Conservation (phyloP, 352 stramenopile genomes). For the Phytophthora pistaciae region DNA sequence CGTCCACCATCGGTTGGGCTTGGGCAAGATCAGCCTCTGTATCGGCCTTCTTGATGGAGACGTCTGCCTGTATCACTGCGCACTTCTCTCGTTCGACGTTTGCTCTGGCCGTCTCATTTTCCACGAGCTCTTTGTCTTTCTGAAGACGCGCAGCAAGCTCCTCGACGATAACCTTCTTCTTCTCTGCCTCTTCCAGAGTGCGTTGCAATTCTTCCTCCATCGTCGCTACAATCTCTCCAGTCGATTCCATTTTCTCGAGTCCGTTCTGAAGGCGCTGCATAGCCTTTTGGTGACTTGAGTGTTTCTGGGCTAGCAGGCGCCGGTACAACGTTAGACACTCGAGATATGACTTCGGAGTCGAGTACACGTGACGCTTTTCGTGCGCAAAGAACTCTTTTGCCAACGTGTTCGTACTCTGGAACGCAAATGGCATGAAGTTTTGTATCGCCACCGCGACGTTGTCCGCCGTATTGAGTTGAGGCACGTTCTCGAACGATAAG, state of each 20-base stretch:
- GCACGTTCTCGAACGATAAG: slow-evolving; percentile 52
- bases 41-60: slow-evolving; percentile 89
- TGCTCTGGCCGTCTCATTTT: slow-evolving; percentile 92
- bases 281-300: slow-evolving; percentile 59
- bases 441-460: slow-evolving; percentile 78
- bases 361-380: slow-evolving; percentile 92
- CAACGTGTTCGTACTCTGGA: slow-evolving; percentile 91
- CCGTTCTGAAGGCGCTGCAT: slow-evolving; percentile 90
- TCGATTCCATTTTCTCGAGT: slow-evolving; percentile 92
- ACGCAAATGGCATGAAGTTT: slow-evolving; percentile 94
- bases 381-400: slow-evolving; percentile 79
- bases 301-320: slow-evolving; percentile 77
- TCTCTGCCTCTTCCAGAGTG: slow-evolving; percentile 92
- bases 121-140: slow-evolving; percentile 94
- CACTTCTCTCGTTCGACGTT: slow-evolving; percentile 93
- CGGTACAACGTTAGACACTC: slow-evolving; percentile 93
- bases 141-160: slow-evolving; percentile 92
- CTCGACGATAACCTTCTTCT: slow-evolving; percentile 94
- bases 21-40: slow-evolving; percentile 80
- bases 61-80: slow-evolving; percentile 93
- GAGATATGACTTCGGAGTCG: slow-evolving; percentile 94
- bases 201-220: slow-evolving; percentile 94
- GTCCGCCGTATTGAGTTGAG: slow-evolving; percentile 19
- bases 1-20: slow-evolving; percentile 84
- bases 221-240: slow-evolving; percentile 88